phyloP scores from a whole-genome alignment of 495 filamentous ascomycete species.

The Neurospora discreta region DNA sequence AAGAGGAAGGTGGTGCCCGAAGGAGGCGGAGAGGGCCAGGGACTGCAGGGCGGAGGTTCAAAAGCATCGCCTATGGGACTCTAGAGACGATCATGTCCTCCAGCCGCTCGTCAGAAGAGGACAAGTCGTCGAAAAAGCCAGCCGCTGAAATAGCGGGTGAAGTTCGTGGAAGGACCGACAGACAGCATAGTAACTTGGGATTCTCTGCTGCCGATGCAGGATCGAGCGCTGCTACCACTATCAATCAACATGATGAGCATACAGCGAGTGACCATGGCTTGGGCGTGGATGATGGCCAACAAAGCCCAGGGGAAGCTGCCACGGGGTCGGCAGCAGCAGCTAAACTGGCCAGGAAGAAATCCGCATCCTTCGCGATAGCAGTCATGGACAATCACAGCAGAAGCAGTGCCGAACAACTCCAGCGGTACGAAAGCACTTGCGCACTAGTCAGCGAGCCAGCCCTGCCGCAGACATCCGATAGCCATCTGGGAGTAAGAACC shows the following conservation, averaged over 20 bases:
- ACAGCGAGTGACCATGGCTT: neutral
- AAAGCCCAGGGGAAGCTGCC: neutral
- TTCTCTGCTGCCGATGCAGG: constrained; percentile 8
- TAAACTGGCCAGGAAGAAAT: constrained; percentile 27
- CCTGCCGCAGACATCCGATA: constrained; percentile 34
- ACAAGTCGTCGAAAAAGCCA: constrained; percentile 36
- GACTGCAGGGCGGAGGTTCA: constrained; percentile 22
- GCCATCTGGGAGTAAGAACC: constrained; percentile 27
- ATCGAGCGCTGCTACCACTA: constrained; percentile 1
- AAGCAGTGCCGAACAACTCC: constrained; percentile 1
- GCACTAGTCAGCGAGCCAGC: constrained; percentile 34
- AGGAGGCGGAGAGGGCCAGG: constrained; percentile 17
- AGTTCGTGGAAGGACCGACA: constrained; percentile 33
- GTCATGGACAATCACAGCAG: constrained; percentile 29
- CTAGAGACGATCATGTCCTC: constrained; percentile 48
- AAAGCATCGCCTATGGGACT: constrained; percentile 39
- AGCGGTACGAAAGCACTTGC: constrained; percentile 7
- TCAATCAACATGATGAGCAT: neutral
- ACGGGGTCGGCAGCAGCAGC: neutral
- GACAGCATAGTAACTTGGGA: constrained; percentile 12
- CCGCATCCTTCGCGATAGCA: constrained; percentile 34
- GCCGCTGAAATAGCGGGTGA: constrained; percentile 38
- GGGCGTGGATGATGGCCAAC: neutral
- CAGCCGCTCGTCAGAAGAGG: constrained; percentile 44
- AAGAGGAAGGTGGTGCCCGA: constrained; percentile 24